These are phyloP conservation scores for Cetradonia linearis DNA, from an alignment of 495 filamentous ascomycete species.

Conservation along the genomic window DNA sequence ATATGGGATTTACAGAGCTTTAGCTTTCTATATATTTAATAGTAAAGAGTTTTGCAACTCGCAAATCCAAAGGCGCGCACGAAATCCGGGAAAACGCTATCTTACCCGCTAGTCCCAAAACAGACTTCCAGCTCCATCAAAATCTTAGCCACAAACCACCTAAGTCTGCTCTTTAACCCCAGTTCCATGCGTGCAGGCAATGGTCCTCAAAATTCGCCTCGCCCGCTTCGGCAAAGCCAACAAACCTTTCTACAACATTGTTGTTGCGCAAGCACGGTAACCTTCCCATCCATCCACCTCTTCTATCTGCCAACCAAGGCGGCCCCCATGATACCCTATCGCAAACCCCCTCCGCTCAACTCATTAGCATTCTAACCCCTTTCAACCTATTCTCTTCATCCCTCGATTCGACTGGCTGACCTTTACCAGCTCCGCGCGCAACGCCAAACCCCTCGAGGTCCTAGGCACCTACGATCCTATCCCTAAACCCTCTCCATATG, in stretches of 20 bases:
- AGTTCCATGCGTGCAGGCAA: slow-evolving; percentile 31
- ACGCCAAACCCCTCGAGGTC: slow-evolving; percentile 84
- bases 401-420: too few species aligned
- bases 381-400: not conserved
- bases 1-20: too few species aligned
- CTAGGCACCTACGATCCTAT: slow-evolving; percentile 91
- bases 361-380: not conserved
- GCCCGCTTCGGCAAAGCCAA: slow-evolving; percentile 87
- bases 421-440: slow-evolving; percentile 69
- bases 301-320: too few species aligned
- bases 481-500: slow-evolving; percentile 58
- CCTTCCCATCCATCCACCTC: slow-evolving; percentile 17
- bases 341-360: not conserved
- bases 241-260: slow-evolving; percentile 89
- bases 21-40: too few species aligned
- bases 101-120: not conserved
- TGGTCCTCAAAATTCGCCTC: slow-evolving; percentile 90
- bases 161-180: not conserved
- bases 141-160: not conserved
- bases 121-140: slow-evolving; percentile 1
- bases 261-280: slow-evolving; percentile 91
- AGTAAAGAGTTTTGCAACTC: too few species aligned
- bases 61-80: too few species aligned
- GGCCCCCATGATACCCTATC: too few species aligned
- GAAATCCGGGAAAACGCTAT: too few species aligned